These are phyloP conservation scores for Lentinula guzmanii DNA, from an alignment of 768 basidiomycete species.

Conservation along the genomic window DNA sequence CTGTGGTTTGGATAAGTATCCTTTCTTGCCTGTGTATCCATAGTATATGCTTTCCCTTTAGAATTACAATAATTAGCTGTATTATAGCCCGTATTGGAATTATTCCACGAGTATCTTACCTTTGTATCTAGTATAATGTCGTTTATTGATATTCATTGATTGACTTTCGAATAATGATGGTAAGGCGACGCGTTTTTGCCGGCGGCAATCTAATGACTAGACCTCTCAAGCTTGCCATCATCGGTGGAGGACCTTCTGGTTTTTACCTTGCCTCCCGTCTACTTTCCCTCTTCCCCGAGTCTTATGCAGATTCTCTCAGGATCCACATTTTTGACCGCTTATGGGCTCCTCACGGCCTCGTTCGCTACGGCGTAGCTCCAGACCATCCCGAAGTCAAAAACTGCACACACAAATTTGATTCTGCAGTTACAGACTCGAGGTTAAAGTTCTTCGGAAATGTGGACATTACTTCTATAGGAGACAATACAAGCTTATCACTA, in stretches of 20 bases:
- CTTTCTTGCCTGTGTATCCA: not conserved
- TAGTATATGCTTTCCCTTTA: not conserved
- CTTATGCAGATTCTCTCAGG: slow-evolving; percentile 21
- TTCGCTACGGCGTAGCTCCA: slow-evolving; percentile 94
- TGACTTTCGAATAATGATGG: no score
- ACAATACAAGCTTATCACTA: slow-evolving; percentile 45
- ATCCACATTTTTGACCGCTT: slow-evolving; percentile 90
- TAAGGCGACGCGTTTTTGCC: not conserved
- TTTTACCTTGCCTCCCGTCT: slow-evolving; percentile 91
- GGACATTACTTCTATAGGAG: slow-evolving; percentile 32
- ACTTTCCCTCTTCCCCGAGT: slow-evolving; percentile 53
- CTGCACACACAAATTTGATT: slow-evolving; percentile 93
- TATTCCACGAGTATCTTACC: not conserved
- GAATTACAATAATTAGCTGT: not conserved
- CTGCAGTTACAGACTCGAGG: slow-evolving; percentile 69
- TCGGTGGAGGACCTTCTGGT: slow-evolving; percentile 95
- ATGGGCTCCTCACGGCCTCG: slow-evolving; percentile 92
- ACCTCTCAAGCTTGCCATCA: slow-evolving; percentile 71
- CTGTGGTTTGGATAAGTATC: no score
- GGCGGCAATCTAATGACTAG: not conserved
- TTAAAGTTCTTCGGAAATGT: slow-evolving; percentile 93
- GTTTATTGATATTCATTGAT: no score
- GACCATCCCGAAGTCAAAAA: slow-evolving; percentile 99
- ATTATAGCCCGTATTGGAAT: not conserved
- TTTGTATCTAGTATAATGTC: not conserved